These are phyloP conservation scores for Barbarea vulgaris DNA, from an alignment of 345 rosid species.

Conservation along the genomic window DNA sequence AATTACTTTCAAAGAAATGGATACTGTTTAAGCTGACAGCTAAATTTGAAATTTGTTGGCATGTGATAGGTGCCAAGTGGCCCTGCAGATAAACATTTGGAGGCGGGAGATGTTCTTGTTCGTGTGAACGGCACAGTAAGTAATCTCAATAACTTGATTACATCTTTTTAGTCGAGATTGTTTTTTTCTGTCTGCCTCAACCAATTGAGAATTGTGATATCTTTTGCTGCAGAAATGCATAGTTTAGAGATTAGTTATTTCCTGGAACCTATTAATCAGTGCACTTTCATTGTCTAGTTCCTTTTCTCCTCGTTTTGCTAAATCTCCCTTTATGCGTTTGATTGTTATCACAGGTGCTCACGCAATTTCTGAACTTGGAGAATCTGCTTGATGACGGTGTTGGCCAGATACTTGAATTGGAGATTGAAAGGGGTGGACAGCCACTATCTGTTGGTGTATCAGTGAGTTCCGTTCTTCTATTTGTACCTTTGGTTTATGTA, in stretches of 20 bases:
- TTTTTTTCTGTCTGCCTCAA: conserved; percentile 7
- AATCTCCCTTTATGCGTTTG: conserved; percentile 26
- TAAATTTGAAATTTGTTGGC: conserved; percentile 19
- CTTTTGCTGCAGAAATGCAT: conserved; percentile 4
- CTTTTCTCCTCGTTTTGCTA: neutral
- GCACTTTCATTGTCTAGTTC: neutral
- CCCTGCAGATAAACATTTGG: conserved; percentile 79
- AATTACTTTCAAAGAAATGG: neutral
- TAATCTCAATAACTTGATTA: conserved; percentile 26
- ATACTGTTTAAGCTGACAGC: neutral
- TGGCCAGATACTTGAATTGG: conserved; percentile 57
- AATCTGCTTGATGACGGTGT: conserved; percentile 81
- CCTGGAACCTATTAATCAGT: conserved; percentile 19
- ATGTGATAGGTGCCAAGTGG: conserved; percentile 89
- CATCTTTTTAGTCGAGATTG: neutral
- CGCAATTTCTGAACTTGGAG: conserved; percentile 85
- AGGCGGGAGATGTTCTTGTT: conserved; percentile 95
- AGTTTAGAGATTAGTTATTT: conserved; percentile 14
- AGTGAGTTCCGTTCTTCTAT: conserved; percentile 55
- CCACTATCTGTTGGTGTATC: conserved; percentile 58
- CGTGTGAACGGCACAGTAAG: conserved; percentile 86
- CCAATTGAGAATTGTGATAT: conserved; percentile 11
- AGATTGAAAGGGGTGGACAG: conserved; percentile 90
- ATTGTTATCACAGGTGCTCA: conserved; percentile 64
- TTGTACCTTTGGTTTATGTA: conserved; percentile 5